phyloP scores from a whole-genome alignment of 192 early-diverging fungal genomes.

The Coemansia umbellata region DNA sequence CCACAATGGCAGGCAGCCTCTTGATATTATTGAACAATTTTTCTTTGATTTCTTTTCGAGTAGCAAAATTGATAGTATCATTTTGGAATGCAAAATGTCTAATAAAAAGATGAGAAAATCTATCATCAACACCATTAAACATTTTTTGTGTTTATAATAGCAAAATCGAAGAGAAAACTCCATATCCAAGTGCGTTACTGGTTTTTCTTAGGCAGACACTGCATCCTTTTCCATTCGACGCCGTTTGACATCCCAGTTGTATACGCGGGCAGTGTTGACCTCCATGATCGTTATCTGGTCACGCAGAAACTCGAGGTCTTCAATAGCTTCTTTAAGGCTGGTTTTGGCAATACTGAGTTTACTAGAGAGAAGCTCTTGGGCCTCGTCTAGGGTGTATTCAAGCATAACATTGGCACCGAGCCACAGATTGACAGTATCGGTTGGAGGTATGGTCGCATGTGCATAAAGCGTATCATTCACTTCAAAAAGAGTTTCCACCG shows the following conservation, averaged over 20 bases:
- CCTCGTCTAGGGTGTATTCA: constrained; percentile 89
- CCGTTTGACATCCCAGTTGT: constrained; percentile 96
- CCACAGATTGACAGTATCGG: constrained; percentile 87
- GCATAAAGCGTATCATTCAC: constrained; percentile 94
- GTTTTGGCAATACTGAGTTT: constrained; percentile 73
- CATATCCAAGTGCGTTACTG: no score
- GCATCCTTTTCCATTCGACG: constrained; percentile 43
- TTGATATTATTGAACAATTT: not conserved
- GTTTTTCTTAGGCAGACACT: no score
- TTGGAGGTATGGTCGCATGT: constrained; percentile 70
- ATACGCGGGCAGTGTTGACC: constrained; percentile 93
- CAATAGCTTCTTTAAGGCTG: constrained; percentile 70
- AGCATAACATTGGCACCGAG: constrained; percentile 98
- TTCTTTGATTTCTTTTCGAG: no score
- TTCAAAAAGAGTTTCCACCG: constrained; percentile 82
- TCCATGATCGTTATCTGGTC: constrained; percentile 99
- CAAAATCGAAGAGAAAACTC: no score
- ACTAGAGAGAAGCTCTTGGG: constrained; percentile 65
- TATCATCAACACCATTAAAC: no score
- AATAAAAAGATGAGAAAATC: no score
- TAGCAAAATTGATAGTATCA: no score
- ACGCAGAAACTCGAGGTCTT: constrained; percentile 90
- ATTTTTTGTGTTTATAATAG: no score
- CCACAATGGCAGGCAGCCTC: constrained; percentile 23
- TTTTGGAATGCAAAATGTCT: no score